Evolutionary conservation across 2,329 filamentous ascomycete genomes (phyloP).

Genomic region (Tolypocladium tropicale): DNA sequence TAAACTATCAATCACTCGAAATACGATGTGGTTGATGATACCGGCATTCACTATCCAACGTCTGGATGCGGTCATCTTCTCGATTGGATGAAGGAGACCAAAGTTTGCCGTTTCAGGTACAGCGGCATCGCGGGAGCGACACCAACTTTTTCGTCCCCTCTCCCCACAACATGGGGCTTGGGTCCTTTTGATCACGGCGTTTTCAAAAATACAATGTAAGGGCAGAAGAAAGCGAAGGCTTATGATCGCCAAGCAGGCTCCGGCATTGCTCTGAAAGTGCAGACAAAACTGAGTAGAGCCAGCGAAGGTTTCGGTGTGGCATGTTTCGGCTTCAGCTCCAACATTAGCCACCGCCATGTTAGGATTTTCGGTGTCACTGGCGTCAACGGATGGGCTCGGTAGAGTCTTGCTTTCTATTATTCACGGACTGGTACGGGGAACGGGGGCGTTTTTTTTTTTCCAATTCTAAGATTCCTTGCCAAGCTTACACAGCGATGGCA

Average conservation of each 20-base stretch:
- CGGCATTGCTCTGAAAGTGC: neutral
- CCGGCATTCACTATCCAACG: neutral
- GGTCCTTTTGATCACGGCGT: neutral
- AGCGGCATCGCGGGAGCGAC: neutral
- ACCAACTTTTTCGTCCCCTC: neutral
- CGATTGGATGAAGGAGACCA: neutral
- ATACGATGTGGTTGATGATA: neutral
- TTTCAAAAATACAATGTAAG: neutral
- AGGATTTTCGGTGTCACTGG: neutral
- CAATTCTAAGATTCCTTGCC: too few relatives aligned
- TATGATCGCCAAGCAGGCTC: neutral
- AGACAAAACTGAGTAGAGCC: neutral
- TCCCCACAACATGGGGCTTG: neutral
- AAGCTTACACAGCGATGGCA: neutral
- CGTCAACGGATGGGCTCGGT: neutral
- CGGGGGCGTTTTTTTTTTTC: neutral
- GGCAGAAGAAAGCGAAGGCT: neutral
- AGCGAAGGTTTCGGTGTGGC: neutral
- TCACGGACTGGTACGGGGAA: neutral
- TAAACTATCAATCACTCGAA: neutral
- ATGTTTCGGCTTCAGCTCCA: neutral
- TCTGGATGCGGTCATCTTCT: neutral
- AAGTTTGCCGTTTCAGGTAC: neutral
- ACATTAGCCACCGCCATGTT: neutral
- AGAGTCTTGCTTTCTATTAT: neutral